These are phyloP conservation scores for Hyphodiscus hymeniophilus DNA, from an alignment of 495 filamentous ascomycete genomes.

Conservation along the genomic window DNA sequence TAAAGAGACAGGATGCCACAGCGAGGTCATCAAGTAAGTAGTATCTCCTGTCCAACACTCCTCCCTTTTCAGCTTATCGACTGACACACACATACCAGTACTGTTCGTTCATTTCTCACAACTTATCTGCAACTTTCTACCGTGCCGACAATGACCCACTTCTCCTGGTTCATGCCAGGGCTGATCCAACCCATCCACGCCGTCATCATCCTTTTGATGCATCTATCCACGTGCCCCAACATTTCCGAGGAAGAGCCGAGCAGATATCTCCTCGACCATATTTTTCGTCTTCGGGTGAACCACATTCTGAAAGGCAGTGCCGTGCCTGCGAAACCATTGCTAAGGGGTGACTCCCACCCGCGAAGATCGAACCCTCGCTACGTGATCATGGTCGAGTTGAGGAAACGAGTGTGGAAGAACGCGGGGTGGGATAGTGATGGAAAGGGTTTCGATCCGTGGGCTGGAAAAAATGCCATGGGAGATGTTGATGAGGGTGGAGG, in stretches of 20 bases:
- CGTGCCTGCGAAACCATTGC: not conserved
- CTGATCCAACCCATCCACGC: slow-evolving; percentile 6
- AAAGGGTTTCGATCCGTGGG: not conserved
- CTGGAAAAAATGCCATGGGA: not conserved
- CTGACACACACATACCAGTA: not conserved
- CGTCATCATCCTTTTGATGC: slow-evolving; percentile 4
- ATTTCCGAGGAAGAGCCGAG: not conserved
- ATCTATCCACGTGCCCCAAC: slow-evolving; percentile 1
- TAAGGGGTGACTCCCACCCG: not conserved
- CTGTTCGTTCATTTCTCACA: not conserved
- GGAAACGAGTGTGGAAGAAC: slow-evolving; percentile 2
- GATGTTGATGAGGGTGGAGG: not conserved
- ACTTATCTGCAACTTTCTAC: slow-evolving; percentile 1
- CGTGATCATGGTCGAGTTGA: slow-evolving; percentile 1
- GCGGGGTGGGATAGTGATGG: slow-evolving; percentile 3
- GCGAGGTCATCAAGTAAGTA: slow-evolving; percentile 3
- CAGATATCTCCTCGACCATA: not conserved
- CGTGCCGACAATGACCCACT: not conserved
- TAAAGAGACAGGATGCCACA: slow-evolving; percentile 4
- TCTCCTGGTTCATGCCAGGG: slow-evolving; percentile 1
- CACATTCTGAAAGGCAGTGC: not conserved
- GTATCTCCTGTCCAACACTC: too few species aligned
- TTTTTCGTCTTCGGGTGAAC: slow-evolving; percentile 1
- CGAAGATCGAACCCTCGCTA: slow-evolving; percentile 1
- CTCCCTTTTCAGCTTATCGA: not conserved